Base-by-base conservation (phyloP, 176 grass and related monocot species). In the Lolium perenne region DNA sequence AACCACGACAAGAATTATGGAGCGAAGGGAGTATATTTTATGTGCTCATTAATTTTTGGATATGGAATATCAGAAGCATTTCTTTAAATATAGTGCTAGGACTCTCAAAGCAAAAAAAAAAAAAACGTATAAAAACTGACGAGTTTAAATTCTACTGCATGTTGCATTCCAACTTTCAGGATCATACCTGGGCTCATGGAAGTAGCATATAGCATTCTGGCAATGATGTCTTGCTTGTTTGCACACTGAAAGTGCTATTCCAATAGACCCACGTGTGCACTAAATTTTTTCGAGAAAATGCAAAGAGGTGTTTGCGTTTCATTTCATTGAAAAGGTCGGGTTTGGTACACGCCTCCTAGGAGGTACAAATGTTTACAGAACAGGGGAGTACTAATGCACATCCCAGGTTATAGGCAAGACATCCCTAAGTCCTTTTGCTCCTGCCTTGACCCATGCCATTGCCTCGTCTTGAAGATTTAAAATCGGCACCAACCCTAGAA, bases 111-210 rank as follows among this genome's bases (percentile, higher is more conserved):
- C 40, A 16, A 83, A 60, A 48, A 46, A 32, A 43, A 43, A 43
- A 43, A 43, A 43, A 43, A 43, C 41, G 14, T 26, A 60, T 62
- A 74, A 14, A 20, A 61, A 48, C 16, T 16, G 15, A 60, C 12
- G 54, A 83, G 15, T 60, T 83, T 15, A 38, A 43, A 57, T 20
- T 83, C 54, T 59, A 29, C 53, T 46, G n/a, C 81, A 59, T 15
- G 71, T 26, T 14, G 26, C 35, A 46, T 59, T 59, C 38, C 51
- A 23, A 57, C 18, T 73, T 71, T 35, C 18, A 15, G 13, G 20
- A 53, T 56, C 63, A 53, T 40, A 10, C 26, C 18, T 82, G 11
- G 11, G 20, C 54, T 40, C 29, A 20, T 57, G 18, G 75, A 77
- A 58, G 29, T 17, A 57, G 51, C 29, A 40, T 57, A 40, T 54